Evolutionary conservation across 257 asterid species (phyloP), one percentile per base, ranked within the genome.

Genomic region (Solanum habrochaites): DNA sequence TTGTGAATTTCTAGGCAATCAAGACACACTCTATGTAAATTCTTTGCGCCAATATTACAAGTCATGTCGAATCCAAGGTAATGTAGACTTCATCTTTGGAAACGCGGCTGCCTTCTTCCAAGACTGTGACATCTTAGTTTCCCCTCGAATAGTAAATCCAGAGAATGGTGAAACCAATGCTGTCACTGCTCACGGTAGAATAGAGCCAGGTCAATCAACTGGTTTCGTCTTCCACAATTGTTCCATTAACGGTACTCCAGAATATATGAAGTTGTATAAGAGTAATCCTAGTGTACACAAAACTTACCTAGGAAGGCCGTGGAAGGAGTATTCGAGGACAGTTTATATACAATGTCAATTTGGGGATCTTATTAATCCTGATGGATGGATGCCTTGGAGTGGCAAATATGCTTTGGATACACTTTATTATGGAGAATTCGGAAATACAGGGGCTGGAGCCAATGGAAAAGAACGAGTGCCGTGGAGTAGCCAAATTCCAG

Each of bases 281-380:
- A 88, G 91, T 49, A 90, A 91, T 56, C 93, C 93, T 12, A 75
- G 60, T 4, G 88, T 82, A 18, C 94, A 93, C 43, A 86, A 77
- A 70, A 89, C 87, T 83, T 90, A 31, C 87, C 89, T 93, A 2
- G 95, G 95, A 15, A 91, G 95, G 89, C 95, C 94, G 4, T 93
- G 95, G 95, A 93, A 90, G 80, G 92, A 88, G 85, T 93, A 86
- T 42, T 90, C 94, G 0, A 90, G 94, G 90, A 91, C 95, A 13
- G 91, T 93, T 37, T 88, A 86, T 39, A 74, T 91, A 23, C 82
- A 87, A 2, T 93, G 92, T 47, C 88, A 86, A 11, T 25, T 93
- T 60, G 94, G 88, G 80, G 89, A 86, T 73, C 83, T 93, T n/a
- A 83, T 93, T 35, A 52, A 45, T 10, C 87, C 93, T 11, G 88